Conservation (phyloP, 106 monocot species). For the Dendrobium catenatum region DNA sequence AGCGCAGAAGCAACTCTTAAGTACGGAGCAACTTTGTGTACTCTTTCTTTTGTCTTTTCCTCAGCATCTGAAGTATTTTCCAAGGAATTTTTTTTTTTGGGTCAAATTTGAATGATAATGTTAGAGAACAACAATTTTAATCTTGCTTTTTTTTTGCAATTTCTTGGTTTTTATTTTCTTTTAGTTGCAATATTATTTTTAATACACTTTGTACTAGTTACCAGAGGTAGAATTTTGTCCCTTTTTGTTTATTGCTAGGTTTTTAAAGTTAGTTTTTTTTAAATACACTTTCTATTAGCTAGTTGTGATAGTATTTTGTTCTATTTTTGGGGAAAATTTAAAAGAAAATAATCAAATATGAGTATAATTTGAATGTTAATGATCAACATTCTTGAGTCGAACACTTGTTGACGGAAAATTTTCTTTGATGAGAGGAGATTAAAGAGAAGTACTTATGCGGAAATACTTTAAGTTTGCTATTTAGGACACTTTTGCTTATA, state of each 20-base stretch:
- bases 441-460: not conserved
- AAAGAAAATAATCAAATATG: too few relatives aligned
- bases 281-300: not conserved
- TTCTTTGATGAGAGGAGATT: not conserved
- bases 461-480: not conserved
- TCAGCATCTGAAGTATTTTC: not conserved
- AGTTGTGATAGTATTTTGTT: too few relatives aligned
- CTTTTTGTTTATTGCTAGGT: not conserved
- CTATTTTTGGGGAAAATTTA: too few relatives aligned
- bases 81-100: not conserved
- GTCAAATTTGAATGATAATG: not conserved
- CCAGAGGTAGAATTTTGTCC: not conserved
- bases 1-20: slow-evolving; percentile 12
- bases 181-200: not conserved
- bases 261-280: not conserved
- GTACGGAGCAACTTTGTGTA: not conserved
- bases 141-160: not conserved
- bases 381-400: too few relatives aligned
- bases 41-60: not conserved
- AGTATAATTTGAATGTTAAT: too few relatives aligned
- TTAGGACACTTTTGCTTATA: not conserved
- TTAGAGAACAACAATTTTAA: not conserved
- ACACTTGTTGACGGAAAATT: too few relatives aligned
- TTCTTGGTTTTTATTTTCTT: not conserved
- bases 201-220: not conserved